A percentile compares a stretch with the other conserved stretches of the same genome.
phyloP scores from a whole-genome alignment of 805 yeast genomes.

The Yarrowia alimentaria region DNA sequence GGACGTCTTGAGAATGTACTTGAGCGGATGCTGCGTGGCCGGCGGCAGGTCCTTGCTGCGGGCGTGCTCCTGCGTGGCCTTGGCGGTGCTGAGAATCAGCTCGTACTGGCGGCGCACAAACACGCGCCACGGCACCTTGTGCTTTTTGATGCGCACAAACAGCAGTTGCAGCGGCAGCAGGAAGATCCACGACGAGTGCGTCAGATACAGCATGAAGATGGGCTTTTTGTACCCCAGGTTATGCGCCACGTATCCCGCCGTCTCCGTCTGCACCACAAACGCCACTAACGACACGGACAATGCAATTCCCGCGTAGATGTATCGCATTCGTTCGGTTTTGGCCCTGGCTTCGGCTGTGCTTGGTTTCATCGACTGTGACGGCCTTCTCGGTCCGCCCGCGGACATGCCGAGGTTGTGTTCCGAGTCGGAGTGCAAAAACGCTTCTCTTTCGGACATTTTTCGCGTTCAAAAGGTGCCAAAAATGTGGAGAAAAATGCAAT shows the following conservation, averaged over 20 bases:
- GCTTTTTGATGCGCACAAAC: constrained; percentile 46
- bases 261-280: constrained; percentile 78
- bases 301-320: constrained; percentile 47
- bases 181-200: constrained; percentile 76
- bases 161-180: constrained; percentile 69
- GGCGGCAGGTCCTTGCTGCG: no score
- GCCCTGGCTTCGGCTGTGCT: no score
- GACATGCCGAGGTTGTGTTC: no score
- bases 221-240: constrained; percentile 64
- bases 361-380: no score
- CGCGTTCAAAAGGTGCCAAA: no score
- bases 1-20: constrained; percentile 48
- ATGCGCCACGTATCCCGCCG: constrained; percentile 66
- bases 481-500: no score
- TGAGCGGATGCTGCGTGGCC: constrained; percentile 40
- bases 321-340: constrained; percentile 39
- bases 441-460: no score
- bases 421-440: no score
- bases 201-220: constrained; percentile 54
- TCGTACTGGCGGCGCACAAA: constrained; percentile 34
- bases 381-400: no score
- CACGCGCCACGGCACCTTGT: constrained; percentile 36
- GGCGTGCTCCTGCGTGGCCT: constrained; percentile 35
- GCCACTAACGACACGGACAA: constrained; percentile 52
- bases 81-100: constrained; percentile 30